Conservation (phyloP, 352 stramenopile genomes). For the Pythium brachiatum region DNA sequence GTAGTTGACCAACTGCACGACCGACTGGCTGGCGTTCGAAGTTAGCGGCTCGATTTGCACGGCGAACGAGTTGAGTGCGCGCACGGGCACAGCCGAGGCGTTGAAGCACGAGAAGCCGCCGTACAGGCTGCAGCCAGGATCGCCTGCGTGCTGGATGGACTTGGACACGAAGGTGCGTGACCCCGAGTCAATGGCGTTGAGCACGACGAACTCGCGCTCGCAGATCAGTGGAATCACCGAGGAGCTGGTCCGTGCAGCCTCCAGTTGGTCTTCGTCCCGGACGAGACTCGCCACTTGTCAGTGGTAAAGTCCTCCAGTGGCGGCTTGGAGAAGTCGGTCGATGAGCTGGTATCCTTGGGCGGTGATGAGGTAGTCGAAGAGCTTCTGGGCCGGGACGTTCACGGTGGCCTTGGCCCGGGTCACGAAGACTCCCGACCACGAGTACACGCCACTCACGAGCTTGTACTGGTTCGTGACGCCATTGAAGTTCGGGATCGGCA, state of each 20-base stretch:
- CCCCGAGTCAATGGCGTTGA: constrained; percentile 28
- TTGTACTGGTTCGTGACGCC: background rate
- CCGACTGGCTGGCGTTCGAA: constrained; percentile 3
- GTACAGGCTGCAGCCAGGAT: background rate
- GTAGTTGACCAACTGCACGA: constrained; percentile 23
- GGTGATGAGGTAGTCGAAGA: background rate
- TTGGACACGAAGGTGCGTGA: constrained; percentile 21
- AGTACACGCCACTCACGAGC: background rate
- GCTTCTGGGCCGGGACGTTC: background rate
- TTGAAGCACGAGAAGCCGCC: constrained; percentile 15
- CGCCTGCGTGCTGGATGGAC: constrained; percentile 19
- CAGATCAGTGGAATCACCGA: constrained; percentile 4
- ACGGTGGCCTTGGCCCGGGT: background rate
- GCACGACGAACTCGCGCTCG: constrained; percentile 25
- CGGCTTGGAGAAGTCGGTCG: constrained; percentile 29
- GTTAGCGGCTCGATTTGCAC: constrained; percentile 2
- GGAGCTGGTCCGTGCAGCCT: background rate
- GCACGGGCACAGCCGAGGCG: constrained; percentile 9
- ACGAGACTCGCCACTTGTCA: constrained; percentile 25
- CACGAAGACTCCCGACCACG: background rate
- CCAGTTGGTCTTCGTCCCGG: background rate
- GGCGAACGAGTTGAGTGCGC: constrained; percentile 25
- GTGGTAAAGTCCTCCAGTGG: constrained; percentile 27
- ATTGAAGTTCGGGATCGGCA: constrained; percentile 8
- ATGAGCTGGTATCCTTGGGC: constrained; percentile 28